These are phyloP conservation scores for Glomus cerebriforme DNA, from an alignment of 192 early-diverging fungal genomes.

Conservation along the genomic window DNA sequence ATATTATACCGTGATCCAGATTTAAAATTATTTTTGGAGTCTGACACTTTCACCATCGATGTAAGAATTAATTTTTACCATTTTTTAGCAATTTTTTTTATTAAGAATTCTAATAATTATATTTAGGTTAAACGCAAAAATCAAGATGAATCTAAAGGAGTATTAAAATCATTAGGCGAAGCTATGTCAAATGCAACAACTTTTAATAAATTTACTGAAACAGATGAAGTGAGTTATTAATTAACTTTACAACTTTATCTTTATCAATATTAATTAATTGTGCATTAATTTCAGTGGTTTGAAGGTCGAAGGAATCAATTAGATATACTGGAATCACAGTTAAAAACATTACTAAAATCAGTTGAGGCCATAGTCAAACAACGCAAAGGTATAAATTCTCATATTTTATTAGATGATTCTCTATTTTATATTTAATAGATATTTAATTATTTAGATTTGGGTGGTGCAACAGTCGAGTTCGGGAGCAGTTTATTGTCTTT, in stretches of 20 bases:
- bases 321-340: conserved; percentile 76
- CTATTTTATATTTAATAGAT: neutral
- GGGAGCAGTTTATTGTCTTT: conserved; percentile 78
- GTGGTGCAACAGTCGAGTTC: conserved; percentile 72
- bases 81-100: neutral
- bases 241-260: neutral
- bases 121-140: conserved; percentile 56
- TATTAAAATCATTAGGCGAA: conserved; percentile 73
- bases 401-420: neutral
- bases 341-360: conserved; percentile 73
- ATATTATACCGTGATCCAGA: conserved; percentile 81
- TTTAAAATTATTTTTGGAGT: conserved; percentile 85
- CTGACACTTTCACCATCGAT: conserved; percentile 79
- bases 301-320: conserved; percentile 71
- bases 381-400: conserved; percentile 50
- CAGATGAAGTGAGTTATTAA: conserved; percentile 54
- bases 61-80: conserved; percentile 37
- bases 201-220: conserved; percentile 70
- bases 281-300: conserved; percentile 56
- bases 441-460: conserved; percentile 54
- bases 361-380: conserved; percentile 78
- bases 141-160: conserved; percentile 50
- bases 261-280: neutral
- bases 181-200: conserved; percentile 62
- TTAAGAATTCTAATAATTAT: neutral